Evolutionary conservation across 2,329 filamentous ascomycete genomes (phyloP), one percentile per base, ranked within the genome.

Genomic region (Penicillium sp.): DNA sequence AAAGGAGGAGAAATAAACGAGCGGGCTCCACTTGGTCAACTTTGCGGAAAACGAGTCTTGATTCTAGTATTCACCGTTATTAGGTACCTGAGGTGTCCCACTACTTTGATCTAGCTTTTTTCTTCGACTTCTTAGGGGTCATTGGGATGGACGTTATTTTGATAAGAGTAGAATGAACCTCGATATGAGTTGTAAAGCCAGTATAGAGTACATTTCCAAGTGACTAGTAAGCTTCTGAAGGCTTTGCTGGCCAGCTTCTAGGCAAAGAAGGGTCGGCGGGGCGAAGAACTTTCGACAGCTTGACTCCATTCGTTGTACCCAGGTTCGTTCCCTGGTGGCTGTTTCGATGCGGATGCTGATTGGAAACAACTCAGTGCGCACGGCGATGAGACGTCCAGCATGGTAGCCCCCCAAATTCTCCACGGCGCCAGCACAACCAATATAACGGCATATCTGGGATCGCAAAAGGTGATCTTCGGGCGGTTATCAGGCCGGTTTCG

Each of bases 11-110:
- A 45, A 40, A 53, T 53, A 35, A 37, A 25, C 22, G 37, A 33
- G 40, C 57, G 54, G 52, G 52, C 55, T 65, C 57, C 62, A 57
- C 54, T 6, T 16, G 11, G 35, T 51, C 8, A 40, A 35, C 16
- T n/a, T 6, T n/a, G 30, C 13, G 46, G 25, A 35, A 33, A 40
- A 49, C 26, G 30, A 33, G 28, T 30, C 46, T 35, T 51, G 16
- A 16, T 46, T 19, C 16, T 61, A 28, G 26, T 61, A 33, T 33
- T 52, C 56, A 48, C 59, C 56, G 53, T 61, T 43, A 55, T 46
- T 30, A 51, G 43, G 52, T 43, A 43, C 37, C 51, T 45, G 52
- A 48, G 43, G 22, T 33, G 13, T 13, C 25, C 11, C 25, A 10
- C 25, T 37, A 1, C 4, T 37, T 52, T 38, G 33, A 26, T 37